Base-by-base conservation (phyloP, 331 rosid species). In the Acacia pycnantha region DNA sequence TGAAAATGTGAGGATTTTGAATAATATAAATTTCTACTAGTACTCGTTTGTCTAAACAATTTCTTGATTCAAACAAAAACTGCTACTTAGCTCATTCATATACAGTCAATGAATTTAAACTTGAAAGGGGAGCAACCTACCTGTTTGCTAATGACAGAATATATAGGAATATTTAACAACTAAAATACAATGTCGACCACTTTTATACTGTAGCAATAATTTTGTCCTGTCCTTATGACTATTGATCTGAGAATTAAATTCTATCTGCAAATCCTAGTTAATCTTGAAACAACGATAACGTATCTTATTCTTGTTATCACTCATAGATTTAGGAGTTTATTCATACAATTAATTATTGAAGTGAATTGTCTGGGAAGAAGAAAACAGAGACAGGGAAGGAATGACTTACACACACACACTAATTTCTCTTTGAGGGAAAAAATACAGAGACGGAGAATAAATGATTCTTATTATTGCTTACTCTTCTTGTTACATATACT, bases 361-460 rank as follows among this genome's bases (percentile, higher is more conserved):
- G 37, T 35, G 50, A 37, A 62, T 27, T 54, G 62, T 19, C 73
- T 27, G 6, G 77, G 70, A 79, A 59, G 61, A 79, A 59, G 72
- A 31, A 56, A 69, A 79, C 61, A 43, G 77, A 56, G 62, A 37
- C 54, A 22, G 26, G 9, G 65, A 48, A 67, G 41, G 40, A 9
- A 22, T 70, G 53, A 43, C 74, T 11, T 2, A 51, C 22, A 6
- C 24, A 21, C 4, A 14, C 58, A 51, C 58, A 51, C 9, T 6
- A 37, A 35, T 37, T 51, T 16, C 16, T 51, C 22, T 51, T 1
- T 51, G 10, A 51, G 22, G 22, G 8, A 18, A 51, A 50, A 51
- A 18, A 53, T 51, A 21, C 12, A 3, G 27, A 41, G 48, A 26
- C 69, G 53, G 13, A 33, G 67, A 37, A 69, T 16, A 53, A 1